A percentile compares a stretch with the other conserved stretches of the same genome.
These are phyloP conservation scores for Vitellaria paradoxa DNA, from an alignment of 179 eudicot species.

Conservation along the genomic window DNA sequence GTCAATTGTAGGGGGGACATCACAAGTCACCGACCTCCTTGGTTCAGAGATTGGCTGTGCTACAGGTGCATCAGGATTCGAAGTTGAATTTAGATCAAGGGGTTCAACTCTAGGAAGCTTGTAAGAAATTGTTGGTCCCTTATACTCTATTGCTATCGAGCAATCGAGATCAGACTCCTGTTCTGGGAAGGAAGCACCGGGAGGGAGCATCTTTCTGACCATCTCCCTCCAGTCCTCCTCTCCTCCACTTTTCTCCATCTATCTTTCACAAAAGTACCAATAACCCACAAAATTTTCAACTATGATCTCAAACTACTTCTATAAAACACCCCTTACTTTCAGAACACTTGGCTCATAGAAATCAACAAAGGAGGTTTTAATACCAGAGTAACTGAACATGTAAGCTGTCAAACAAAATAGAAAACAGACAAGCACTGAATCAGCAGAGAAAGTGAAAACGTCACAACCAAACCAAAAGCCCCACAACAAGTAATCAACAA, in stretches of 20 bases:
- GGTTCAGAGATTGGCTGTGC: conserved; percentile 65
- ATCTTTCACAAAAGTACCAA: conserved; percentile 8
- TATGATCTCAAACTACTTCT: conserved; percentile 5
- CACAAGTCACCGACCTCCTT: conserved; percentile 41
- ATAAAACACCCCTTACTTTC: neutral
- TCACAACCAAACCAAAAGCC: neutral
- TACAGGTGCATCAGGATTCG: conserved; percentile 54
- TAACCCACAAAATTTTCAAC: conserved; percentile 6
- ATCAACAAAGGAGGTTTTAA: neutral
- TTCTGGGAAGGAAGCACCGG: conserved; percentile 73
- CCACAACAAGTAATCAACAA: neutral
- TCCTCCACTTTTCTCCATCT: conserved; percentile 48
- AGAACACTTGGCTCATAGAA: neutral
- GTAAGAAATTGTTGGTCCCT: conserved; percentile 67
- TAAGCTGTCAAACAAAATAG: conserved; percentile 8
- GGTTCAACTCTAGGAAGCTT: conserved; percentile 82
- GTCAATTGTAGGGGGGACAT: conserved; percentile 52
- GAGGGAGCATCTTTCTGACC: conserved; percentile 83
- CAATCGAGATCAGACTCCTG: conserved; percentile 62
- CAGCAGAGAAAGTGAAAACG: conserved; percentile 10
- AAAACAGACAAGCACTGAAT: neutral
- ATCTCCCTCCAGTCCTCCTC: conserved; percentile 60
- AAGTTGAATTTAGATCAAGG: conserved; percentile 42
- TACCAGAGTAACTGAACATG: conserved; percentile 2
- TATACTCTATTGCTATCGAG: conserved; percentile 82